Evolutionary conservation across 1,284 basidiomycete species (phyloP), one percentile per base, ranked within the genome.

Genomic region (Cystobasidium sp.): DNA sequence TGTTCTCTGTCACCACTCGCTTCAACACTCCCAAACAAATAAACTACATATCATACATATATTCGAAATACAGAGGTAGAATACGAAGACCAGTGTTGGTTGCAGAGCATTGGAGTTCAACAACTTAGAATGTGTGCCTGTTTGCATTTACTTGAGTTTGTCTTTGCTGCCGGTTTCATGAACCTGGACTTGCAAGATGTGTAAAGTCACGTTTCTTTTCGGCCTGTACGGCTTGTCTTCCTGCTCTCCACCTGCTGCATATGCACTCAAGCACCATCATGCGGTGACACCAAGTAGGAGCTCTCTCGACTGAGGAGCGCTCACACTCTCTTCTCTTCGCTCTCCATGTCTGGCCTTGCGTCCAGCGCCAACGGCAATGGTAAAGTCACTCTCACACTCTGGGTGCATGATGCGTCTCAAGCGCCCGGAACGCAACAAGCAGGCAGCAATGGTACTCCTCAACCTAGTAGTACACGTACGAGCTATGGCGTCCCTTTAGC

Each of bases 401-500:
- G 69, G 69, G 69, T 71, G 69, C 59, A 59, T 52, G 66, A 68
- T 59, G 41, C 39, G 8, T 41, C 66, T 39, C 64, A 67, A 41
- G 64, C 49, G 20, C 52, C 64, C 53, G 64, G 66, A 56, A 51
- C 66, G 8, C 51, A 58, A 20, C 66, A 68, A 49, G 16, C 12
- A 10, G 24, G 49, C 63, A 49, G 39, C 65, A 18, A 22, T 49
- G 24, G n/a, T 5, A 22, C 22, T 22, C n/a, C 44, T 3, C 22
- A 37, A 12, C 39, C 39, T 18, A 44, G 22, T 55, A 10, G 18
- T 8, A 22, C 39, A 12, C 18, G 20, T 20, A 4, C 31, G 14
- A 41, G 52, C 44, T 73, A 66, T 59, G 70, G 70, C 52, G 63
- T 73, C 4, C 70, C 70, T 10, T 46, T 73, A 20, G 43, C 70